Percentiles rank a stretch among this genome's conserved stretches.
phyloP scores from a whole-genome alignment of 2,329 filamentous ascomycete genomes.

The Apiospora aurea region DNA sequence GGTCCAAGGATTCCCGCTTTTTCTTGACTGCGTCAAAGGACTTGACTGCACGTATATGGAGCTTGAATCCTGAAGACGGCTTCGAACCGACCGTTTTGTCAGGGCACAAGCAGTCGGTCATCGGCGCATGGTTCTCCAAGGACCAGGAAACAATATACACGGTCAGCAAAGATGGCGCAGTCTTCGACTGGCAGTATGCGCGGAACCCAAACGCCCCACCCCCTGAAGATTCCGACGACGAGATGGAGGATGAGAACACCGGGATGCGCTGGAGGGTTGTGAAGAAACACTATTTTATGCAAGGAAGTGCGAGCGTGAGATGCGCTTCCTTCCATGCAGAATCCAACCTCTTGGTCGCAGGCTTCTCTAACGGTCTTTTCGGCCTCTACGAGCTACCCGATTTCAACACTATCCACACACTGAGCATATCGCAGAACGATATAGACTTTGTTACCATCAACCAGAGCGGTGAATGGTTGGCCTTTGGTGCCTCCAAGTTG shows the following conservation, averaged over 20 bases:
- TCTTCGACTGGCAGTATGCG: slow-evolving; percentile 92
- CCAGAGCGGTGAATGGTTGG: slow-evolving; percentile 93
- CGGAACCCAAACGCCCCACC: slow-evolving; percentile 62
- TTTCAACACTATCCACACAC: slow-evolving; percentile 92
- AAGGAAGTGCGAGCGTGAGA: slow-evolving; percentile 83
- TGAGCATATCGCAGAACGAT: slow-evolving; percentile 94
- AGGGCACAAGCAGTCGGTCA: slow-evolving; percentile 87
- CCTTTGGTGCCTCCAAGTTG: slow-evolving; percentile 93
- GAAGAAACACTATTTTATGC: slow-evolving; percentile 93
- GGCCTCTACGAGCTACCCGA: slow-evolving; percentile 94
- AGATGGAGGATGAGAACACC: slow-evolving; percentile 65
- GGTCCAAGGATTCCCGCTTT: slow-evolving; percentile 96
- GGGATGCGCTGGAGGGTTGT: slow-evolving; percentile 89
- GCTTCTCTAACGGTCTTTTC: slow-evolving; percentile 94
- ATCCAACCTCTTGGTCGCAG: slow-evolving; percentile 92
- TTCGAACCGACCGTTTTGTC: slow-evolving; percentile 90
- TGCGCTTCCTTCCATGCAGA: slow-evolving; percentile 90
- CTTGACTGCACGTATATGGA: slow-evolving; percentile 94
- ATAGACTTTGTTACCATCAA: slow-evolving; percentile 97
- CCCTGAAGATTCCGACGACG: slow-evolving; percentile 63
- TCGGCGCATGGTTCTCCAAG: slow-evolving; percentile 96
- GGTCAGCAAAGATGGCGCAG: slow-evolving; percentile 94
- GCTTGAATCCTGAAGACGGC: slow-evolving; percentile 82
- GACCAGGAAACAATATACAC: slow-evolving; percentile 97
- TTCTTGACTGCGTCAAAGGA: slow-evolving; percentile 93